Evolutionary conservation across 2,329 filamentous ascomycete species (phyloP), one percentile per base, ranked within the genome.

Genomic region (Exutisphaerella laricina): DNA sequence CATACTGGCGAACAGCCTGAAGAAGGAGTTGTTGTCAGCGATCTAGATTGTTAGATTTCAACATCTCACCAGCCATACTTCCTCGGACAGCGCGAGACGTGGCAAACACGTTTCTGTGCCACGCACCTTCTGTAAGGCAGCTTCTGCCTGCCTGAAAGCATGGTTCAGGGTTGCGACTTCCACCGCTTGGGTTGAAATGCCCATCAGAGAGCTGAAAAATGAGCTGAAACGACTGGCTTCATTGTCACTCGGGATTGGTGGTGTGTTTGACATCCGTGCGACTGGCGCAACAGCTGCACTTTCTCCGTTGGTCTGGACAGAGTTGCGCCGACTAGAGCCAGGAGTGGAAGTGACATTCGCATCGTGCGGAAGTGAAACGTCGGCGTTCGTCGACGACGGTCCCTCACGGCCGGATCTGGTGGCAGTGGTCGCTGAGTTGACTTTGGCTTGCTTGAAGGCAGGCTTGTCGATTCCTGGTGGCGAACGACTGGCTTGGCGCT

Each of bases 401-500:
- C 18, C 17, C 14, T n/a, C 18, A 14, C 12, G 33, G 13, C n/a
- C 13, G 10, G 3, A 8, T 4, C 8, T 23, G 20, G 9, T 23
- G 17, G 20, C 13, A 13, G 6, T 21, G 33, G 17, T 4, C 14
- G 33, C 25, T 2, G 9, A 4, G 17, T 18, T 20, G 14, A 18
- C 4, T n/a, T 17, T 33, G 10, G 28, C 16, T 14, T 6, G 31
- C 41, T 43, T 43, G 9, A n/a, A 10, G 6, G 9, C 20, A 16
- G 41, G 35, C 17, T 34, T 32, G 13, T 22, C 16, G 9, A 12
- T 35, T 5, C n/a, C 35, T 21, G 35, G 13, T 26, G 41, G 41
- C 5, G 41, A 39, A 4, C 16, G 41, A 22, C 41, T 44, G 16
- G 41, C 41, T 22, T 20, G 12, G 5, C 41, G 35, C 41, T 44